These are phyloP conservation scores for Populus davidiana DNA, from an alignment of 345 rosid genomes.

Conservation along the genomic window DNA sequence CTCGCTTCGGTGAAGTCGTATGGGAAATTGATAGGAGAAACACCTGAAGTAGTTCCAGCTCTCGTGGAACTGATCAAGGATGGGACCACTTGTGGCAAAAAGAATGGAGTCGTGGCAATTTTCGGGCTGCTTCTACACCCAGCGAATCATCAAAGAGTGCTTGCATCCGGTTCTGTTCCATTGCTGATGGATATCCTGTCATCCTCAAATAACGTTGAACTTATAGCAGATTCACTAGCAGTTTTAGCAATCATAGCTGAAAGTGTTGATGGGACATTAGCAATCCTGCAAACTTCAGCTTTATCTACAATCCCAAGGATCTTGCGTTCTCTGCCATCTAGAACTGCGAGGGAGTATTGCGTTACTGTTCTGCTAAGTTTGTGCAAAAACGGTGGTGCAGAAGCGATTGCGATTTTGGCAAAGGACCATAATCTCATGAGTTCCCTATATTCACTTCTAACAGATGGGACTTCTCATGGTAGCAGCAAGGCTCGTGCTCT, in stretches of 20 bases:
- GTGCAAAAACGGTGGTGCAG: constrained; percentile 48
- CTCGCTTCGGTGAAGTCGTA: constrained; percentile 59
- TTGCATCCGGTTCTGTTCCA: constrained; percentile 54
- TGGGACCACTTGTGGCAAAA: constrained; percentile 55
- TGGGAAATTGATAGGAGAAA: constrained; percentile 57
- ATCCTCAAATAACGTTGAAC: constrained; percentile 46
- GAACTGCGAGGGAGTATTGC: constrained; percentile 53
- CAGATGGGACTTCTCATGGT: constrained; percentile 43
- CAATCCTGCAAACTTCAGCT: constrained; percentile 46
- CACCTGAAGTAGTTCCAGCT: constrained; percentile 47
- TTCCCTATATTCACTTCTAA: constrained; percentile 38
- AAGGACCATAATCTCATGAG: constrained; percentile 38
- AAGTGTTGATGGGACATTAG: constrained; percentile 41
- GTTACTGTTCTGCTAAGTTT: constrained; percentile 48
- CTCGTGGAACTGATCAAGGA: constrained; percentile 50
- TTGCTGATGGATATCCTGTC: constrained; percentile 37
- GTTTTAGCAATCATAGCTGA: constrained; percentile 57
- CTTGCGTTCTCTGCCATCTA: constrained; percentile 33
- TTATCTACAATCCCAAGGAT: constrained; percentile 35
- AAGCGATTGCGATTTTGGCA: constrained; percentile 39
- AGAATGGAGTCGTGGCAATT: constrained; percentile 60
- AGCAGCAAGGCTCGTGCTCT: constrained; percentile 45
- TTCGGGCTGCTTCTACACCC: constrained; percentile 49
- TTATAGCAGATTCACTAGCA: constrained; percentile 56
- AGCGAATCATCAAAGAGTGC: constrained; percentile 47